Percentiles rank a stretch among this genome's conserved stretches.
These are phyloP conservation scores for Cylindricascospora bacillispora DNA, from an alignment of 1,139 yeast species.

Conservation along the genomic window DNA sequence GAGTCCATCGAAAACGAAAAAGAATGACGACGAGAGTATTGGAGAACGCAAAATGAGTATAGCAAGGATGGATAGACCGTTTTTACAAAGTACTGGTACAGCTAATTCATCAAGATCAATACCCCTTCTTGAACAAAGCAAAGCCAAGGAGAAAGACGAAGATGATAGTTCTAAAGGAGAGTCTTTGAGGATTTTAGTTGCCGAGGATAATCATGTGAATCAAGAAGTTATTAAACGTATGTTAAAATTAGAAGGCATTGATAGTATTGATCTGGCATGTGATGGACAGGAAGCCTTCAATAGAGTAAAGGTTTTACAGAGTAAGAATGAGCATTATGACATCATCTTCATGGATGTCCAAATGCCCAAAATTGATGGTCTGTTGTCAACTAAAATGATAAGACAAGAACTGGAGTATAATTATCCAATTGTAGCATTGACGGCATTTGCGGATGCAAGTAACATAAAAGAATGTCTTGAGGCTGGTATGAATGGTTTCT, in stretches of 20 bases:
- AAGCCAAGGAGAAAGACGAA: not conserved
- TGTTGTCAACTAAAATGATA: conserved; percentile 65
- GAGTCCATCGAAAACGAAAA: not conserved
- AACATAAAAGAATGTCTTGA: conserved; percentile 66
- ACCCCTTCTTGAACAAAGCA: conserved; percentile 1
- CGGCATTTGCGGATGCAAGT: conserved; percentile 87
- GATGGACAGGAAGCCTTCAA: conserved; percentile 87
- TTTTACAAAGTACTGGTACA: conserved; percentile 30
- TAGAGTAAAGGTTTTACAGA: conserved; percentile 39
- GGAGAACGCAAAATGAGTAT: not conserved
- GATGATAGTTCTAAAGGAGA: conserved; percentile 5
- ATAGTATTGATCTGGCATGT: conserved; percentile 59
- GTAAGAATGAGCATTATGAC: conserved; percentile 36
- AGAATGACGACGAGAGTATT: not conserved
- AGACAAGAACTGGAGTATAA: conserved; percentile 50
- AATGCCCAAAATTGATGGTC: conserved; percentile 89
- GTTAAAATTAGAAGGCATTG: conserved; percentile 69
- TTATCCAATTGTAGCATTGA: conserved; percentile 80
- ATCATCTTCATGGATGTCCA: conserved; percentile 91
- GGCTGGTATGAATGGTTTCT: conserved; percentile 80
- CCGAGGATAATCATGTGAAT: conserved; percentile 85
- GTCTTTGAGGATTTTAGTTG: conserved; percentile 56
- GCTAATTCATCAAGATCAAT: conserved; percentile 24
- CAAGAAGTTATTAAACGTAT: conserved; percentile 83
- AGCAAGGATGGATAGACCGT: conserved; percentile 19